Evolutionary conservation across 306 rosid species (phyloP), one percentile per base, ranked within the genome.

Genomic region (Cucurbita argyrosperma): DNA sequence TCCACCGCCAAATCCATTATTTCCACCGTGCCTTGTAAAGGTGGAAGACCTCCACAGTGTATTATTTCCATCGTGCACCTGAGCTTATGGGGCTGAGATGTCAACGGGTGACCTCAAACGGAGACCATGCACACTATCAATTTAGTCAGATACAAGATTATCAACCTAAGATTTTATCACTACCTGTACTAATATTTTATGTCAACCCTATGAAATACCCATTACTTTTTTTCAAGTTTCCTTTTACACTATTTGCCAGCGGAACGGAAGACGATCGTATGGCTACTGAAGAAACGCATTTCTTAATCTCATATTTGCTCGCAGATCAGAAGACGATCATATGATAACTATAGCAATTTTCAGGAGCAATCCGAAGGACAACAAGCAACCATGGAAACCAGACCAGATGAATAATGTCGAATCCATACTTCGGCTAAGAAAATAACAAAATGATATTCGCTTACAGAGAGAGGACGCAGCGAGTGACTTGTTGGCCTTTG

Each of bases 381-480:
- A 0, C 35, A 30, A 30, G 35, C 35, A 30, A 30, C 35, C 35
- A 30, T 30, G 35, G 35, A 30, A 30, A 30, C 35, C 35, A 30
- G 35, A 30, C 35, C 35, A 0, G 35, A 30, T 30, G 0, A 30
- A 30, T 0, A 30, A 30, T 30, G 35, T 15, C 5, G 45, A 37
- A 61, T 8, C 2, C 54, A 5, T 14, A 50, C 54, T 50, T 4
- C 0, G 56, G 35, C n/a, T 13, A 59, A 46, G 45, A n/a, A 58
- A 61, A 46, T 6, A 74, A 57, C 49, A 19, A 63, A 57, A 72
- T 19, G 12, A n/a, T 6, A 10, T 7, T 47, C 23, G 11, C 86
- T 84, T 81, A 95, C 99, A 91, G 90, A 83, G 85, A 80, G 71
- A 90, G 97, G 74, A 87, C 96, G 74, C 98, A 94, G 55, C 96